Evolutionary conservation across 345 rosid species (phyloP).

Genomic region (Kernera saxatilis): DNA sequence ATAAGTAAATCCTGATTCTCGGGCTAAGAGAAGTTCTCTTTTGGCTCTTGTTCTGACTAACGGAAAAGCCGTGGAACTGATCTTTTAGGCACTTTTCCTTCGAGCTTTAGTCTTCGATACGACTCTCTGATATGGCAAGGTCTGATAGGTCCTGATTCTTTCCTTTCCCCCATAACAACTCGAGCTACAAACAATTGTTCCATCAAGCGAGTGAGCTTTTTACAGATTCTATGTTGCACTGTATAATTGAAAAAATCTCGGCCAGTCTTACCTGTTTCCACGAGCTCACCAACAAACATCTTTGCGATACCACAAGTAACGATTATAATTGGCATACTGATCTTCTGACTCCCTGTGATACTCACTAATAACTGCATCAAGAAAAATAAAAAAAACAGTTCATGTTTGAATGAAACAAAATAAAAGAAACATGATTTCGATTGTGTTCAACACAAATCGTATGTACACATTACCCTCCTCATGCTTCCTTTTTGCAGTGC

Average conservation of each 20-base stretch:
- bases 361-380: slow-evolving; percentile 62
- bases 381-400: background rate
- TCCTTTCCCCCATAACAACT: slow-evolving; percentile 85
- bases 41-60: slow-evolving; percentile 26
- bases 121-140: slow-evolving; percentile 97
- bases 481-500: slow-evolving; percentile 90
- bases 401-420: background rate
- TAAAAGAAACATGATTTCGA: background rate
- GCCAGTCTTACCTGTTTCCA: slow-evolving; percentile 62
- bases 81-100: slow-evolving; percentile 85
- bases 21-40: background rate
- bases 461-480: slow-evolving; percentile 56
- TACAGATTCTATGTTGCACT: background rate
- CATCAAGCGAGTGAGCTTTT: background rate
- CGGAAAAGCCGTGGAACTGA: slow-evolving; percentile 86
- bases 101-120: slow-evolving; percentile 72
- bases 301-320: slow-evolving; percentile 90
- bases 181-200: slow-evolving; percentile 47
- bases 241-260: background rate
- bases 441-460: background rate
- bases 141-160: slow-evolving; percentile 88
- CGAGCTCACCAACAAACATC: slow-evolving; percentile 99
- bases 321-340: slow-evolving; percentile 67
- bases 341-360: slow-evolving; percentile 82
- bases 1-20: background rate